A percentile compares a stretch with the other conserved stretches of the same genome.
Conservation (phyloP, 495 filamentous ascomycete species). For the Hypoxylon lienhwacheense region DNA sequence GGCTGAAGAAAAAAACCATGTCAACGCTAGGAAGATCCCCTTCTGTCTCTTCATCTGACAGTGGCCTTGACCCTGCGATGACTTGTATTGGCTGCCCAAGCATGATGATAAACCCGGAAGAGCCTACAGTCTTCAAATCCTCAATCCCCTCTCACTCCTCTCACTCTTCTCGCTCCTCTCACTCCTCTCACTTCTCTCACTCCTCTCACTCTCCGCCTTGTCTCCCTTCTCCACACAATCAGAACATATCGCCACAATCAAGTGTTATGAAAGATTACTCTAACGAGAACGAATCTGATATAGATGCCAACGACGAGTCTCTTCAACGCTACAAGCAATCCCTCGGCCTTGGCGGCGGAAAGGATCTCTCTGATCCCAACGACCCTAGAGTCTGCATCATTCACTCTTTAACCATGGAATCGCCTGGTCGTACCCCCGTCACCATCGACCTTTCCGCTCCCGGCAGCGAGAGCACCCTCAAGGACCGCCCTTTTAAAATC, state of each 20-base stretch:
- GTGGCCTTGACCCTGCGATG: constrained; percentile 29
- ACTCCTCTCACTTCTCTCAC: background rate
- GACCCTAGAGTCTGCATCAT: constrained; percentile 88
- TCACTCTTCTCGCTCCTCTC: background rate
- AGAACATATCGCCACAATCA: constrained; percentile 2
- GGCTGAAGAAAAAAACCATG: constrained; percentile 12
- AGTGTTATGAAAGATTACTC: constrained; percentile 8
- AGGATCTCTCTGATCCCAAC: constrained; percentile 66
- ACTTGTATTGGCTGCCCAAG: constrained; percentile 30
- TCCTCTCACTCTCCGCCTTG: background rate
- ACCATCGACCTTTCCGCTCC: constrained; percentile 74
- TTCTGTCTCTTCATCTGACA: constrained; percentile 15
- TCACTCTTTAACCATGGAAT: constrained; percentile 80
- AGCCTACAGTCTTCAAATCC: background rate
- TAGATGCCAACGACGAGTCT: constrained; percentile 80
- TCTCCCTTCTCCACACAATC: background rate
- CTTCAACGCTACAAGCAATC: constrained; percentile 97
- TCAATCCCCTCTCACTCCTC: constrained; percentile 1
- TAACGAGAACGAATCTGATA: constrained; percentile 27
- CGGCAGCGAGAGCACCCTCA: constrained; percentile 69
- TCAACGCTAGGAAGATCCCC: background rate
- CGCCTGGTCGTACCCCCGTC: constrained; percentile 76
- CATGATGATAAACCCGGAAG: constrained; percentile 19
- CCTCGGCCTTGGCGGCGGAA: constrained; percentile 72
- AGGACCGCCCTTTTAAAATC: constrained; percentile 90